phyloP scores from a whole-genome alignment of 176 grass and related monocot genomes.

The Guadua angustifolia region DNA sequence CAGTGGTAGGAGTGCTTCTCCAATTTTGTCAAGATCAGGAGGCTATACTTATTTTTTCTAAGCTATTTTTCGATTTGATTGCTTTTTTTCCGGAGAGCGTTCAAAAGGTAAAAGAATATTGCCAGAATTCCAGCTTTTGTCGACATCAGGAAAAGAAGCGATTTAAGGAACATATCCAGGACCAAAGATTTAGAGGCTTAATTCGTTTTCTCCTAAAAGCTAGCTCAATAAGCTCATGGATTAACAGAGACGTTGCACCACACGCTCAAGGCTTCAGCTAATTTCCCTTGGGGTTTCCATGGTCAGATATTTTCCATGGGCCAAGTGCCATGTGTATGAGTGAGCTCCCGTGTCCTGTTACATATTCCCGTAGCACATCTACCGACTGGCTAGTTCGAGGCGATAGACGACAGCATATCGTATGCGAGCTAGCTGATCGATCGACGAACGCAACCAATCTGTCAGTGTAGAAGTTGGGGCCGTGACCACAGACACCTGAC shows the following conservation, averaged over 20 bases:
- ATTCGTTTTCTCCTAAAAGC: constrained; percentile 31
- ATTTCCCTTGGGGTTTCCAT: not conserved
- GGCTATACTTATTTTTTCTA: not conserved
- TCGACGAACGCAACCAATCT: constrained; percentile 22
- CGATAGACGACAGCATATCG: constrained; percentile 33
- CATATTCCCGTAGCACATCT: constrained; percentile 7
- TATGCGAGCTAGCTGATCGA: not conserved
- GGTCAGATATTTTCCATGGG: not conserved
- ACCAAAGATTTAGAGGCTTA: not conserved
- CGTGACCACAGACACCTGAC: constrained; percentile 49
- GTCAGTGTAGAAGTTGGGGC: not conserved
- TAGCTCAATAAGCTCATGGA: not conserved
- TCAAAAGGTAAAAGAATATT: not conserved
- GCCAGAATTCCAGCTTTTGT: constrained; percentile 32
- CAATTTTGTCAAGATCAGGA: not conserved
- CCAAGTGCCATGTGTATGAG: not conserved
- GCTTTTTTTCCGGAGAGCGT: not conserved
- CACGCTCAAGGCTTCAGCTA: not conserved
- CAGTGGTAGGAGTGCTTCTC: not conserved
- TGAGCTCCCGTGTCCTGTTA: constrained; percentile 5
- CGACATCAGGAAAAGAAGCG: not conserved
- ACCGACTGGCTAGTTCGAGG: not conserved
- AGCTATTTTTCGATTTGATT: not conserved
- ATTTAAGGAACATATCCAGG: not conserved
- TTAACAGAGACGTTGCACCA: constrained; percentile 12